Evolutionary conservation across 352 stramenopile genomes (phyloP).

Genomic region (Globisporangium nagaii): DNA sequence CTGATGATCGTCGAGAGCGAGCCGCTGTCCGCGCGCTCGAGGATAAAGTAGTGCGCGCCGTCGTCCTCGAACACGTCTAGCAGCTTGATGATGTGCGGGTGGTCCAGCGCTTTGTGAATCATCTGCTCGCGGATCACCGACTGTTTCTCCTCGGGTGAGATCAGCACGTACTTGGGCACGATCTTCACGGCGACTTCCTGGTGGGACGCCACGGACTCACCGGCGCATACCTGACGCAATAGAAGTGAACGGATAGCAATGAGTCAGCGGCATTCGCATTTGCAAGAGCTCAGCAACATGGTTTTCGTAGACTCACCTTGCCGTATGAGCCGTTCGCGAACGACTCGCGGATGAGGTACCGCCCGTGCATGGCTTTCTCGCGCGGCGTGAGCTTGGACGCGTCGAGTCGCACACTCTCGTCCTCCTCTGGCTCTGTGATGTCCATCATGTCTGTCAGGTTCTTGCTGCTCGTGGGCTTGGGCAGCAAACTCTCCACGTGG

Average conservation of each 20-base stretch:
- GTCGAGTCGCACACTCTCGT: conserved; percentile 15
- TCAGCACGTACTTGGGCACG: conserved; percentile 67
- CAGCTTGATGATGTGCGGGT: conserved; percentile 73
- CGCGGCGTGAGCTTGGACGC: conserved; percentile 40
- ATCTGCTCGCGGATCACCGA: conserved; percentile 65
- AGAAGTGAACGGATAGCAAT: not conserved
- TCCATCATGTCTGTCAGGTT: not conserved
- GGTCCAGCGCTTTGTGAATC: conserved; percentile 59
- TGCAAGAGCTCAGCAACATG: too few species aligned
- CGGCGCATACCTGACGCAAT: conserved; percentile 31
- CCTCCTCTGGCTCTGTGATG: conserved; percentile 4
- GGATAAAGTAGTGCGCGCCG: conserved; percentile 66
- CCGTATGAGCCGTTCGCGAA: conserved; percentile 70
- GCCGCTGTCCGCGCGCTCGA: conserved; percentile 57
- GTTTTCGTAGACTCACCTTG: conserved; percentile 40
- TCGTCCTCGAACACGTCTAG: conserved; percentile 74
- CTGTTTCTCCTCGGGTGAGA: conserved; percentile 64
- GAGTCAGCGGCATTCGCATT: too few species aligned
- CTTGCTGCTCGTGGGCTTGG: not conserved
- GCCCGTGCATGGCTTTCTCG: conserved; percentile 62
- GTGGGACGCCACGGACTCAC: conserved; percentile 42
- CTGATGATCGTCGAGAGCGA: conserved; percentile 48
- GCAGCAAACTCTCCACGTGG: not conserved
- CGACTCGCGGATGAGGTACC: conserved; percentile 69
- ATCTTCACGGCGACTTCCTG: conserved; percentile 71